Conservation (phyloP, 192 early-diverging fungal species). For the Lobosporangium transversale region DNA sequence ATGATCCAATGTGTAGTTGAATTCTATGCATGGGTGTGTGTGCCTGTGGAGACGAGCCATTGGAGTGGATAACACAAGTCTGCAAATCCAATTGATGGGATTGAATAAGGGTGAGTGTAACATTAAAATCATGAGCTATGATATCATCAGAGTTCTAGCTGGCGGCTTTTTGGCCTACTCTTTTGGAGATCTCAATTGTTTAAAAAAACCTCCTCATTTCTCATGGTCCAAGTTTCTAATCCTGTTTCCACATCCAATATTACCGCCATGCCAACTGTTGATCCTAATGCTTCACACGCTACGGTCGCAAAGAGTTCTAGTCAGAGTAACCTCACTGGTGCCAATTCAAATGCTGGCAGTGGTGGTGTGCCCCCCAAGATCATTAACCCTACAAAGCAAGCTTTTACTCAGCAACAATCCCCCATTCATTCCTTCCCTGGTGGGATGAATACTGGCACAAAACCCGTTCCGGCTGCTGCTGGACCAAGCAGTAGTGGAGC, state of each 20-base stretch:
- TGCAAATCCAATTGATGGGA: too few relatives aligned
- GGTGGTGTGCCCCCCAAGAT: constrained; percentile 51
- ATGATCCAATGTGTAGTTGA: too few relatives aligned
- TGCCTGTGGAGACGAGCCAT: too few relatives aligned
- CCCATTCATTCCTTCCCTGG: constrained; percentile 45
- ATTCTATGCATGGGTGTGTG: too few relatives aligned
- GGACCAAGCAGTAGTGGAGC: constrained; percentile 6
- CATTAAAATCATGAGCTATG: too few relatives aligned
- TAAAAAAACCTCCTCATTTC: background rate
- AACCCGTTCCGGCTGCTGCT: constrained; percentile 9
- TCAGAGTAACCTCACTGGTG: constrained; percentile 20
- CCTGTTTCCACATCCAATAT: too few relatives aligned
- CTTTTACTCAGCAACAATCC: constrained; percentile 31
- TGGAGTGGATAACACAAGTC: too few relatives aligned
- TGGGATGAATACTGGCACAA: constrained; percentile 14
- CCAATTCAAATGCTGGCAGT: constrained; percentile 20
- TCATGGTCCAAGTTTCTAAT: too few relatives aligned
- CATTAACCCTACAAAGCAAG: constrained; percentile 48
- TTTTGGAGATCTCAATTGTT: too few relatives aligned
- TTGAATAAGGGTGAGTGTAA: too few relatives aligned
- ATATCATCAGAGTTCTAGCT: too few relatives aligned
- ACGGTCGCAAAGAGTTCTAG: constrained; percentile 18
- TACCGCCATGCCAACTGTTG: background rate
- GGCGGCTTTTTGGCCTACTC: too few relatives aligned
- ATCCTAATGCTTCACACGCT: background rate